Evolutionary conservation across 257 asterid species (phyloP), one percentile per base, ranked within the genome.

Genomic region (Primulina eburnea): DNA sequence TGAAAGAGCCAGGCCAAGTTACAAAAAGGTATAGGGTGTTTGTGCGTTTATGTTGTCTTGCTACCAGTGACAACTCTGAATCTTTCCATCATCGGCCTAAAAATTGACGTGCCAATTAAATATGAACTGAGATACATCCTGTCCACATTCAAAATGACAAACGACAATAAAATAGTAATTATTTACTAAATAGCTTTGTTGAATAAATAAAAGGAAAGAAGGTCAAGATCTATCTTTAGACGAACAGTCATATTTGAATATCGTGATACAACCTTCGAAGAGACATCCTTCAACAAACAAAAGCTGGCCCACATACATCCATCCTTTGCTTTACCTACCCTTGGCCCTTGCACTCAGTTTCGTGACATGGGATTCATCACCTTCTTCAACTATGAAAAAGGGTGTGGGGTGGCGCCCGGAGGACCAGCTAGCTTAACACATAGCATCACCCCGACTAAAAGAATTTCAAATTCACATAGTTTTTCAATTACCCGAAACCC

Each of bases 221-320:
- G 2, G 14, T 47, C 18, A 47, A 47, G 6, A 47, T 47, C 18
- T 47, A 3, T 47, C 18, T 14, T 47, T 14, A 47, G 55, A 47
- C 14, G 7, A 47, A 47, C 4, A 4, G 47, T 9, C 11, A 14
- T 14, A 12, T 47, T 14, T 14, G 18, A 47, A 47, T 37, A 35
- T n/a, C 21, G 60, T 40, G 61, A 32, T 33, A 67, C 58, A 73
- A 33, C 63, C 62, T 35, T 52, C 18, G 64, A 50, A 50, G 43
- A 53, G 28, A 62, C 50, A 37, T 52, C 72, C 38, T 21, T 61
- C 21, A 14, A 7, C 30, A 69, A 50, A 35, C 12, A 28, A 17
- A 71, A 33, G 7, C 16, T 20, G 26, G 29, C 8, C 47, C 17
- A 40, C 6, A 43, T 47, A 16, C 62, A 60, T 70, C 16, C 32